Conservation (phyloP, 495 filamentous ascomycete species). For the Schizothecium vesticola region DNA sequence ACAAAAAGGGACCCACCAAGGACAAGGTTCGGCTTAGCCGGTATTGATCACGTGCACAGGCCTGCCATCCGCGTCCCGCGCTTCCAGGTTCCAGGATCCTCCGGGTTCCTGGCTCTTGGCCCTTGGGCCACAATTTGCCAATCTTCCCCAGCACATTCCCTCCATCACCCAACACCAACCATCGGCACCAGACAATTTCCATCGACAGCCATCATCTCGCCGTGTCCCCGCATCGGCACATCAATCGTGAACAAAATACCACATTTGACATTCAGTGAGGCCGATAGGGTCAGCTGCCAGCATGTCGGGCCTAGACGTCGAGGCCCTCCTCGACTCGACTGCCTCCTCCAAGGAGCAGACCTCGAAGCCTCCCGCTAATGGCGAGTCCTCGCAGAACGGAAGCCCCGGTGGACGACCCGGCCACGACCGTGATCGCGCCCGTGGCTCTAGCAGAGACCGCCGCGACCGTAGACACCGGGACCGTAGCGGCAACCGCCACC, state of each 20-base stretch:
- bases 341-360: slow-evolving; percentile 53
- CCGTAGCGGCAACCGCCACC: slow-evolving; percentile 52
- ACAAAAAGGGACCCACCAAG: not conserved
- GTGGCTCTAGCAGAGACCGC: slow-evolving; percentile 15
- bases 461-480: slow-evolving; percentile 59
- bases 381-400: slow-evolving; percentile 51
- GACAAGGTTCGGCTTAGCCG: not conserved
- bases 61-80: not conserved
- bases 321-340: slow-evolving; percentile 88
- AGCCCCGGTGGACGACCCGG: slow-evolving; percentile 35
- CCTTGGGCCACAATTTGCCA: slow-evolving; percentile 2
- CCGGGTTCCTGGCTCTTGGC: not conserved
- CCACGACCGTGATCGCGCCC: slow-evolving; percentile 41
- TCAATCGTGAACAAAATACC: not conserved
- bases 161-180: not conserved
- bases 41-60: not conserved
- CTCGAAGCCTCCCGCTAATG: slow-evolving; percentile 27
- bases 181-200: not conserved
- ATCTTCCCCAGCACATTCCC: not conserved
- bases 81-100: not conserved
- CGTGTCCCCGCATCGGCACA: not conserved
- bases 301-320: slow-evolving; percentile 91
- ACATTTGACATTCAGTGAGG: not conserved
- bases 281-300: not conserved
- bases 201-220: not conserved